Evolutionary conservation across 768 basidiomycete species (phyloP), one percentile per base, ranked within the genome.

Genomic region (Gelatoporia subvermispora): DNA sequence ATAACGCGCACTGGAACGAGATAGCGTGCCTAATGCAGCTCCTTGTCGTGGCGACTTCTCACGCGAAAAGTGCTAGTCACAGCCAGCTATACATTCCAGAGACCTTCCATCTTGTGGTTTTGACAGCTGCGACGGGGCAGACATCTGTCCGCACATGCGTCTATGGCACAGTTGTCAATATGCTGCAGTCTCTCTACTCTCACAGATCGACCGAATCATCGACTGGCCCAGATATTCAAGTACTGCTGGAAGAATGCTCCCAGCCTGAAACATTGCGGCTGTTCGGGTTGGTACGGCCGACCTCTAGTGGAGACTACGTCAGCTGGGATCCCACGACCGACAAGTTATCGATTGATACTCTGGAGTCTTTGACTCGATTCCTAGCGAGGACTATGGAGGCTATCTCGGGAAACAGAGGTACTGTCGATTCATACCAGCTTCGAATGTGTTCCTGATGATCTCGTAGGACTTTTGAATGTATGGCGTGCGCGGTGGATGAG

Each of bases 401-500:
- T 11, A 76, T 82, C 5, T 75, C 88, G 0, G 84, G 82, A 13
- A 80, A 81, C 2, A 76, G 69, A 64, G 90, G 93, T 93, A 51
- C 45, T n/a, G 64, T 22, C 36, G 15, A 15, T 21, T 24, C n/a
- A 9, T 23, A 8, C 36, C 10, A 39, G 18, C 25, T n/a, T 41
- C 31, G 16, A 37, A 31, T 37, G 25, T 17, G 22, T 35, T 39
- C 34, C 43, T 63, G 28, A 63, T 25, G 25, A 41, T 4, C 15
- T 41, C 47, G 18, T 47, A 89, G 89, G 84, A 10, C 65, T 91
- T 3, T 67, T 88, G 24, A 96, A 96, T 60, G 79, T 88, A 3
- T 96, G 93, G 93, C 79, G 87, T 50, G 90, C 93, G 22, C 77
- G 93, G 31, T 95, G 93, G 92, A 93, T 93, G 86, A 83, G 89